Base-by-base conservation (phyloP, 495 filamentous ascomycete species). In the Neurospora hispaniola region DNA sequence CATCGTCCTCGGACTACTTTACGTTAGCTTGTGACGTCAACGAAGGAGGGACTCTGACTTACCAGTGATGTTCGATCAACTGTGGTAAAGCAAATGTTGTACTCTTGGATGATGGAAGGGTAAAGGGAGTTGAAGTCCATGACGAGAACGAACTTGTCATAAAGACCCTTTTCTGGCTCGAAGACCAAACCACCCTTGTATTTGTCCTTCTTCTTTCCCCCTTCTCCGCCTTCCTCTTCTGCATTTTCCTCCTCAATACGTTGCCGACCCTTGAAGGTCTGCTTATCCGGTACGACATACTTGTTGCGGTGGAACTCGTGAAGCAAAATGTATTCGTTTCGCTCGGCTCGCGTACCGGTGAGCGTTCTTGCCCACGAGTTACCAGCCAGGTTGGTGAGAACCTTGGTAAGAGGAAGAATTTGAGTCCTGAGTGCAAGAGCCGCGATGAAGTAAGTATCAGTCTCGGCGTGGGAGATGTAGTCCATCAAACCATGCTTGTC, bases 41-140 rank as follows among this genome's bases (percentile, higher is more conserved):
- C 35, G 48, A 10, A 70, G 12, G 66, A 66, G 77, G 23, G 2
- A 6, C 38, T 35, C 5, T 0, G 18, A 75, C 84, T 80, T 79
- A 85, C 84, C 87, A 85, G 84, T 89, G 88, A 79, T 86, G 85
- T 76, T 86, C 88, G 86, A 74, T 98, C 93, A 5, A 98, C 94
- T 0, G 96, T 99, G 5, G 96, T 99, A 82, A 99, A 99, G 84
- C 96, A 99, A 77, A 99, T 99, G 80, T 99, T 99, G 84, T 89
- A 98, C 85, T 99, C 96, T 80, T 98, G 96, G 75, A 99, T 99
- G 76, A 99, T 98, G 81, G 94, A 97, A 16, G 96, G 96, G 78
- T 99, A 99, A 76, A 99, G 85, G 81, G 94, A 97, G 88, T 99
- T 99, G 85, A 98, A 99, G 84, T 99, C 96, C 96, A 99, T 99